A percentile compares a stretch with the other conserved stretches of the same genome.
phyloP scores from a whole-genome alignment of 2,329 filamentous ascomycete species.

The Zymoseptoria brevis region DNA sequence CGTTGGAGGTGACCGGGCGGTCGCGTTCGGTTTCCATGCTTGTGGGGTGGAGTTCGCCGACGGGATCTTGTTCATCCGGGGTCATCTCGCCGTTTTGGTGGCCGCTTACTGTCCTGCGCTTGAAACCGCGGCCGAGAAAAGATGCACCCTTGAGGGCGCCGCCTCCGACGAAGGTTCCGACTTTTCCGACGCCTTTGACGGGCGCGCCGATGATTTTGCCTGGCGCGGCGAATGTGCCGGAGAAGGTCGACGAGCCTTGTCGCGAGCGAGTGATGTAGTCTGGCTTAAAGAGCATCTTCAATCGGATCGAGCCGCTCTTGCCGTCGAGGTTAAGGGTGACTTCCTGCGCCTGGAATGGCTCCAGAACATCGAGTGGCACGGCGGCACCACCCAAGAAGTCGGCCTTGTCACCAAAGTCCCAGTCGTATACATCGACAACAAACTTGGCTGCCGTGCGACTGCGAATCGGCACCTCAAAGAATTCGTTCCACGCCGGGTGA shows the following conservation, averaged over 20 bases:
- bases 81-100: constrained; percentile 35
- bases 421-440: constrained; percentile 78
- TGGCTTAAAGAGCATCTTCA: constrained; percentile 86
- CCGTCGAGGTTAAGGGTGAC: constrained; percentile 70
- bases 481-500: constrained; percentile 91
- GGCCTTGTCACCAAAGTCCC: constrained; percentile 92
- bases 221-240: constrained; percentile 77
- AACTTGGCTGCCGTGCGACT: constrained; percentile 82
- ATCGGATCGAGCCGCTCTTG: constrained; percentile 73
- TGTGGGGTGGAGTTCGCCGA: constrained; percentile 21
- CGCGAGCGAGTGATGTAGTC: constrained; percentile 80
- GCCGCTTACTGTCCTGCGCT: constrained; percentile 56
- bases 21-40: constrained; percentile 22
- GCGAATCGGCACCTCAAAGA: constrained; percentile 74
- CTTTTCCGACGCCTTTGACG: constrained; percentile 83
- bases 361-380: constrained; percentile 70
- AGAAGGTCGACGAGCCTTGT: constrained; percentile 88
- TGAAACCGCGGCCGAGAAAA: constrained; percentile 80
- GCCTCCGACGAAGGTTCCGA: constrained; percentile 62
- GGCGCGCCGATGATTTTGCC: constrained; percentile 89
- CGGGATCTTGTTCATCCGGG: constrained; percentile 13
- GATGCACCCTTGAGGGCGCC: constrained; percentile 83
- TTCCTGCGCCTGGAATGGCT: constrained; percentile 77
- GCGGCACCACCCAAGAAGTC: constrained; percentile 74
- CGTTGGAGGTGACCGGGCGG: constrained; percentile 16